Conservation (phyloP, 305 asterid genomes). For the Solanum aculeatissimum region DNA sequence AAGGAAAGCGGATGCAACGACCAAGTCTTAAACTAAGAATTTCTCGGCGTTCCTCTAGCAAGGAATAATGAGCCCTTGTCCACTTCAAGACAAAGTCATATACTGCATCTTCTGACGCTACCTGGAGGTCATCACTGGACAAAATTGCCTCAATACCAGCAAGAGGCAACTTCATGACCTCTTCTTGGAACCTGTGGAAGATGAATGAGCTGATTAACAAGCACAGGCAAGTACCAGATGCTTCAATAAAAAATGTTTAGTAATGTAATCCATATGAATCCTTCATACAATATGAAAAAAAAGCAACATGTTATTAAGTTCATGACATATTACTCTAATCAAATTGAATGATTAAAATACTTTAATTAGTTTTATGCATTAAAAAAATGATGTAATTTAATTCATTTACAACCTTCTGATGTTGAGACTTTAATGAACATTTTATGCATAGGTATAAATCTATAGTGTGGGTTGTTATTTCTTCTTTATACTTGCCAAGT, state of each 20-base stretch:
- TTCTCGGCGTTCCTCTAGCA: constrained; percentile 8
- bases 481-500: not conserved
- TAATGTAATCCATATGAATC: not conserved
- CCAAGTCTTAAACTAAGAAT: constrained; percentile 11
- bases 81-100: constrained; percentile 14
- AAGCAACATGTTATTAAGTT: not conserved
- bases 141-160: constrained; percentile 16
- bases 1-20: constrained; percentile 12
- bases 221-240: not conserved
- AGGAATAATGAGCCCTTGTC: constrained; percentile 3
- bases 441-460: not conserved
- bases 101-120: constrained; percentile 15
- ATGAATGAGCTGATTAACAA: not conserved
- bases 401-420: not conserved
- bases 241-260: not conserved
- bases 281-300: not conserved
- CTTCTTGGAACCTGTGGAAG: constrained; percentile 9
- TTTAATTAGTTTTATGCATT: not conserved
- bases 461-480: not conserved
- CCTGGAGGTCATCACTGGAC: constrained; percentile 14
- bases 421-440: not conserved
- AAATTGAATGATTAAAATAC: not conserved
- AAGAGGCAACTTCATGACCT: constrained; percentile 12
- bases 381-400: not conserved
- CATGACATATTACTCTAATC: not conserved